phyloP scores from a whole-genome alignment of 1,284 basidiomycete species.

The Ustilago xerochloae region DNA sequence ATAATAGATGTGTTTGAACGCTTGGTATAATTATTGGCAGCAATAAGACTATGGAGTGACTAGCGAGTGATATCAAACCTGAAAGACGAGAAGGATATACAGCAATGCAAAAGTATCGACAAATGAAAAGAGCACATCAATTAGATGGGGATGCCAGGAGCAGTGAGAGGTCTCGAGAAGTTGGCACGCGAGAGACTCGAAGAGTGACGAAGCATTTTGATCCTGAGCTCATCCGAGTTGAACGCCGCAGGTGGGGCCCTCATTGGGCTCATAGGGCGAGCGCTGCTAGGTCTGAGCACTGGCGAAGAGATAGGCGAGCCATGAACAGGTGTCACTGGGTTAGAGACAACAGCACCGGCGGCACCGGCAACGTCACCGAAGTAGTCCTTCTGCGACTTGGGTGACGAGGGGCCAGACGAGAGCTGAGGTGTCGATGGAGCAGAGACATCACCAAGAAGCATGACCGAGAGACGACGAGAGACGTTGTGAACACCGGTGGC shows the following conservation, averaged over 20 bases:
- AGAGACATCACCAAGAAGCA: conserved; percentile 31
- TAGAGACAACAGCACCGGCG: conserved; percentile 15
- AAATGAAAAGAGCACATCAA: not conserved
- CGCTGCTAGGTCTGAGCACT: conserved; percentile 22
- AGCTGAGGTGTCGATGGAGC: conserved; percentile 28
- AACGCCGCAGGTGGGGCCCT: conserved; percentile 37
- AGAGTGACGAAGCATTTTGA: conserved; percentile 46
- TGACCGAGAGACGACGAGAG: conserved; percentile 38
- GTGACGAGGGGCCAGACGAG: conserved; percentile 16
- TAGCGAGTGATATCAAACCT: not conserved
- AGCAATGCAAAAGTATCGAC: not conserved
- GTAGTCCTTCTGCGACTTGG: conserved; percentile 22
- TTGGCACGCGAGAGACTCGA: conserved; percentile 20
- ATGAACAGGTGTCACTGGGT: conserved; percentile 16
- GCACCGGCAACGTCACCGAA: conserved; percentile 29
- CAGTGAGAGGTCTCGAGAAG: conserved; percentile 30
- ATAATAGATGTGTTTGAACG: not conserved
- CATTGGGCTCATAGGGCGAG: conserved; percentile 37
- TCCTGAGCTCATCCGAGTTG: conserved; percentile 39
- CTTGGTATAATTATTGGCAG: not conserved
- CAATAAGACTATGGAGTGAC: not conserved
- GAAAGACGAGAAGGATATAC: not conserved
- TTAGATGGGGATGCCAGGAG: conserved; percentile 32
- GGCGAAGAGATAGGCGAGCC: conserved; percentile 27
- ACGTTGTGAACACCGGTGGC: conserved; percentile 31